Conservation (phyloP, 805 yeast genomes). For the Ogataea methanolica region DNA sequence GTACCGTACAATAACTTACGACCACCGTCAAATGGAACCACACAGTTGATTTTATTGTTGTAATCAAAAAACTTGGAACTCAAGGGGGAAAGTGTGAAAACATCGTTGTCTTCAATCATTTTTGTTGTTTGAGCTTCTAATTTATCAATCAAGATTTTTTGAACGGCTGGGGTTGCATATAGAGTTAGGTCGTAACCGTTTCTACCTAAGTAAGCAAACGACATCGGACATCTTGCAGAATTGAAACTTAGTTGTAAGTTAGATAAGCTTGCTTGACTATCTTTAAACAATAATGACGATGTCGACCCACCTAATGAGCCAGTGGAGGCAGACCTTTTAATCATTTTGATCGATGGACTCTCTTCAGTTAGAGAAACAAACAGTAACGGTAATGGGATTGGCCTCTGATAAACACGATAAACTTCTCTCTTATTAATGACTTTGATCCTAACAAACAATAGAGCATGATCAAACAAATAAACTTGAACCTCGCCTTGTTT, state of each 20-base stretch:
- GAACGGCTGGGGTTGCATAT: slow-evolving; percentile 56
- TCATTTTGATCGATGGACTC: slow-evolving; percentile 53
- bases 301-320: slow-evolving; percentile 27
- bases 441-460: slow-evolving; percentile 81
- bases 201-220: slow-evolving; percentile 49
- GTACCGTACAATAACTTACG: slow-evolving; percentile 87
- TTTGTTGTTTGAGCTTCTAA: slow-evolving; percentile 75
- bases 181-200: slow-evolving; percentile 51
- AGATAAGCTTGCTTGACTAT: slow-evolving; percentile 11
- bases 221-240: slow-evolving; percentile 40
- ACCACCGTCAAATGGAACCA: slow-evolving; percentile 93
- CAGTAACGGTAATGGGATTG: slow-evolving; percentile 74
- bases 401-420: slow-evolving; percentile 84
- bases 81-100: slow-evolving; percentile 71
- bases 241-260: slow-evolving; percentile 20
- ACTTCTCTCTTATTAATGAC: slow-evolving; percentile 86
- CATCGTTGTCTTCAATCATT: slow-evolving; percentile 66
- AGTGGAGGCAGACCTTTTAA: slow-evolving; percentile 37
- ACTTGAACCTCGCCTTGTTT: slow-evolving; percentile 77
- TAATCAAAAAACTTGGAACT: slow-evolving; percentile 74
- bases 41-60: slow-evolving; percentile 78
- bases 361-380: slow-evolving; percentile 77
- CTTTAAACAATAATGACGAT: slow-evolving; percentile 24
- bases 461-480: slow-evolving; percentile 82
- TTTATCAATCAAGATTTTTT: slow-evolving; percentile 76